Evolutionary conservation across 805 yeast species (phyloP).

Genomic region (Yamadazyma laniorum): DNA sequence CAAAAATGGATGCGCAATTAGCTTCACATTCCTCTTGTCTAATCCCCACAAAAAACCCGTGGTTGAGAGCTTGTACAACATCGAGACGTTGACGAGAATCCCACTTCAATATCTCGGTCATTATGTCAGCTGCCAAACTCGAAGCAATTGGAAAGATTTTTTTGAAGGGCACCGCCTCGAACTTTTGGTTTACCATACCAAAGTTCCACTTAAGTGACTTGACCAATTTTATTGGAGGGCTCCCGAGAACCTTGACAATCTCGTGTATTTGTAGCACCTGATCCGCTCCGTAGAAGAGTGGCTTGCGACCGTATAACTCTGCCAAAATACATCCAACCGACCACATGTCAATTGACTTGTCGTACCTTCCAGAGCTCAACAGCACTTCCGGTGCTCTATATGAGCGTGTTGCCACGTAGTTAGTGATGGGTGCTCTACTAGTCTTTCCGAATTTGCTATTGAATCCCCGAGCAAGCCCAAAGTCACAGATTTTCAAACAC

Average conservation of each 20-base stretch:
- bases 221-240: conserved; percentile 55
- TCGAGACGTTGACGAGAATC: conserved; percentile 52
- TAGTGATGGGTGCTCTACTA: conserved; percentile 52
- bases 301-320: conserved; percentile 77
- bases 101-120: conserved; percentile 63
- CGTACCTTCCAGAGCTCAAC: conserved; percentile 42
- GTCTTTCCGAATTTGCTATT: conserved; percentile 23
- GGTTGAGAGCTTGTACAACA: conserved; percentile 57
- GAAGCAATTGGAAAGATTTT: conserved; percentile 64
- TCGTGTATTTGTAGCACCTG: conserved; percentile 68
- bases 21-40: conserved; percentile 60
- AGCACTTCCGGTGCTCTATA: conserved; percentile 92
- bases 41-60: conserved; percentile 52
- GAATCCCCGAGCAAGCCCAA: conserved; percentile 87
- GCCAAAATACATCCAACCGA: conserved; percentile 89
- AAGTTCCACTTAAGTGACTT: conserved; percentile 28
- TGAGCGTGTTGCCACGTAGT: conserved; percentile 94
- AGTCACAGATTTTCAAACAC: conserved; percentile 81
- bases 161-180: conserved; percentile 44
- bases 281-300: conserved; percentile 75
- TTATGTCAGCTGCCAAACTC: conserved; percentile 47
- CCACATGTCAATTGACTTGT: conserved; percentile 83
- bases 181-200: conserved; percentile 38
- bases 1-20: conserved; percentile 48
- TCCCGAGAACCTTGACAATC: conserved; percentile 68